A percentile compares a stretch with the other conserved stretches of the same genome.
These are phyloP conservation scores for Dioscorea alata DNA, from an alignment of 106 monocot species.

Conservation along the genomic window DNA sequence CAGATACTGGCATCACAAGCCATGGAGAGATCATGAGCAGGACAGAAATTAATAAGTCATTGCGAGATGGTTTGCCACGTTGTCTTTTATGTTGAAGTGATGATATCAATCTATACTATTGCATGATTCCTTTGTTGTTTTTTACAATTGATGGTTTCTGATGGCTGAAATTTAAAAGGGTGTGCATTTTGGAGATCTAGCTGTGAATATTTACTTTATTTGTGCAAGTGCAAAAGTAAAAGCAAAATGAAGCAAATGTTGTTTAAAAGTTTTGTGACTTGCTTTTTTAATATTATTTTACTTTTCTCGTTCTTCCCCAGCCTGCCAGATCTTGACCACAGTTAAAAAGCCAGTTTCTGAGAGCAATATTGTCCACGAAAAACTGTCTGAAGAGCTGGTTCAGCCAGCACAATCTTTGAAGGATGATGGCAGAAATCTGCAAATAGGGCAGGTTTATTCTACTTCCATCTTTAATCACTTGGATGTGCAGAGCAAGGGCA, in stretches of 20 bases:
- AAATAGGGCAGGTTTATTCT: neutral
- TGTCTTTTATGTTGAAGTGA: neutral
- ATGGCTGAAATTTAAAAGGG: no score
- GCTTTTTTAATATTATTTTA: no score
- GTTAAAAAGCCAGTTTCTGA: slow-evolving; percentile 1
- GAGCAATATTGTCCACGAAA: neutral
- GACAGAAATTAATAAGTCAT: slow-evolving; percentile 1
- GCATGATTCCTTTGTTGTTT: no score
- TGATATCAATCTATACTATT: no score
- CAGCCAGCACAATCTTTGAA: slow-evolving; percentile 1
- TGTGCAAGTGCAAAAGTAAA: no score
- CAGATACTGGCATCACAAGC: neutral
- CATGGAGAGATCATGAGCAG: neutral
- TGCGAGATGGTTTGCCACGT: neutral
- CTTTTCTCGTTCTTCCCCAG: neutral
- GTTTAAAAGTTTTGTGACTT: no score
- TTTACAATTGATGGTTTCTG: no score
- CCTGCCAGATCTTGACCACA: slow-evolving; percentile 13
- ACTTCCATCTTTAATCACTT: neutral
- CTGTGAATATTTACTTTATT: no score
- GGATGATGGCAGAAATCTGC: no score
- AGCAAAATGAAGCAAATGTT: no score
- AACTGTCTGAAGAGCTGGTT: neutral
- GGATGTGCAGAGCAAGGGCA: neutral
- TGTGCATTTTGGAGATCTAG: no score